These are phyloP conservation scores for Pythium aquatile DNA, from an alignment of 352 stramenopile species.

Conservation along the genomic window DNA sequence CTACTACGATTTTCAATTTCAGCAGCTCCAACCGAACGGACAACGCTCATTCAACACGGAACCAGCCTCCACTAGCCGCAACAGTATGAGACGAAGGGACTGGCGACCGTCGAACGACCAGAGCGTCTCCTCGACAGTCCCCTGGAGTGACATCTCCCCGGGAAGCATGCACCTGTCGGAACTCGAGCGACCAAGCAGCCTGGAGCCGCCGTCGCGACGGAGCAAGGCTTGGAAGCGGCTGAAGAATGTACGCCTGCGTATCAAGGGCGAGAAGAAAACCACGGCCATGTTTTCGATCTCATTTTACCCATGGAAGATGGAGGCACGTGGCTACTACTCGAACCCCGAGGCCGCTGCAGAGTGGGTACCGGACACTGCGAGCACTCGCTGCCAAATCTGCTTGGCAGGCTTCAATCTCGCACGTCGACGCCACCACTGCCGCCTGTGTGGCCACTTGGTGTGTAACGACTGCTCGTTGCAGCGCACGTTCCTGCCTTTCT, in stretches of 20 bases:
- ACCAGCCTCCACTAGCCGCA: neutral
- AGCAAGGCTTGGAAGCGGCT: constrained; percentile 11
- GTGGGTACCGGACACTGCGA: constrained; percentile 70
- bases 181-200: neutral
- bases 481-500: constrained; percentile 68
- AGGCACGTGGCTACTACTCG: constrained; percentile 64
- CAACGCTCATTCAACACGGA: neutral
- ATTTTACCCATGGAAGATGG: constrained; percentile 79
- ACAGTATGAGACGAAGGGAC: neutral
- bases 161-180: neutral
- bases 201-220: neutral
- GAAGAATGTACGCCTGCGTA: constrained; percentile 1
- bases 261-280: constrained; percentile 25
- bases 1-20: neutral
- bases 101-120: neutral
- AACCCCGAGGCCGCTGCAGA: constrained; percentile 62
- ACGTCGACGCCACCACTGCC: constrained; percentile 84
- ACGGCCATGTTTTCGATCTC: constrained; percentile 68
- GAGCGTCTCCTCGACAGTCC: neutral
- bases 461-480: constrained; percentile 67
- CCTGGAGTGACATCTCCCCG: neutral
- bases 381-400: constrained; percentile 64
- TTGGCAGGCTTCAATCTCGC: constrained; percentile 50
- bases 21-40: neutral
- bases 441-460: constrained; percentile 67